Evolutionary conservation across 192 early-diverging fungal species (phyloP).

Genomic region (Entomortierella chlamydospora): DNA sequence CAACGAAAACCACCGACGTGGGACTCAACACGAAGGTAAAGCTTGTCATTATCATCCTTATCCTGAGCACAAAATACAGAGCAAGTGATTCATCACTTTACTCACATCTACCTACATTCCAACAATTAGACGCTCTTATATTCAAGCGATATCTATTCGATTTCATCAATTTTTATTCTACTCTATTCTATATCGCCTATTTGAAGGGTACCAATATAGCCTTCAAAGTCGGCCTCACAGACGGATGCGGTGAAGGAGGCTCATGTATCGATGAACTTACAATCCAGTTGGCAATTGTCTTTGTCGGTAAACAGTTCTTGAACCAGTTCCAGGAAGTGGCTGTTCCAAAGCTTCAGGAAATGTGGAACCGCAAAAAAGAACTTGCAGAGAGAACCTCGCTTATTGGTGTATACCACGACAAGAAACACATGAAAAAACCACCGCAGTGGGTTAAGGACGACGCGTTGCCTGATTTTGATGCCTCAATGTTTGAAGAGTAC

Average conservation of each 20-base stretch:
- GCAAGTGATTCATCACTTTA: background rate
- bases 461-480: conserved; percentile 51
- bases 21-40: conserved; percentile 58
- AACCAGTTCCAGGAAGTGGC: conserved; percentile 60
- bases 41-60: too few relatives aligned
- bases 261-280: conserved; percentile 67
- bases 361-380: conserved; percentile 43
- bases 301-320: conserved; percentile 66
- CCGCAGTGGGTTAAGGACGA: conserved; percentile 63
- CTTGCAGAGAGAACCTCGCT: conserved; percentile 22
- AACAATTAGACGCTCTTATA: conserved; percentile 59
- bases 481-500: conserved; percentile 33
- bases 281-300: conserved; percentile 68
- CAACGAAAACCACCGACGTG: conserved; percentile 61
- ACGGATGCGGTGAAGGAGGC: conserved; percentile 40
- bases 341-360: conserved; percentile 51
- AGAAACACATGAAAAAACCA: conserved; percentile 30
- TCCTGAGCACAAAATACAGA: too few relatives aligned
- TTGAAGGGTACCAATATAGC: too few relatives aligned
- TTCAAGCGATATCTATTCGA: conserved; percentile 69
- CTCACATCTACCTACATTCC: background rate
- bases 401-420: conserved; percentile 33
- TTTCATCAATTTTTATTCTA: conserved; percentile 73
- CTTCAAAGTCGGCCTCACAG: conserved; percentile 47
- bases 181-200: conserved; percentile 69